Percentiles rank a stretch among this genome's conserved stretches.
phyloP scores from a whole-genome alignment of 805 yeast genomes.

The Scheffersomyces coipomensis region DNA sequence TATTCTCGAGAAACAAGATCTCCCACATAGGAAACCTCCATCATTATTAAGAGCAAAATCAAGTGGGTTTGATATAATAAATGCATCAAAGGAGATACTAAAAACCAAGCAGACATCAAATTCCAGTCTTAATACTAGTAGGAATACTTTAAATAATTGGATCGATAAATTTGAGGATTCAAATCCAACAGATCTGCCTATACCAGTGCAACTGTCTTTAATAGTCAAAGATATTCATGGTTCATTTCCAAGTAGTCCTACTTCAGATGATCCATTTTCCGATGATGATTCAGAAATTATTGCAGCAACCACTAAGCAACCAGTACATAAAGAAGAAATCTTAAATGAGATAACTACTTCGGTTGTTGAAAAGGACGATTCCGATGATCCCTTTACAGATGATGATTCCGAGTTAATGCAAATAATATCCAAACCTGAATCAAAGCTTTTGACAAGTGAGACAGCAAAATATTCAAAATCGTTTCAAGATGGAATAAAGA shows the following conservation, averaged over 20 bases:
- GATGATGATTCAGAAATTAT: constrained; percentile 25
- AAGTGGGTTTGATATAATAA: constrained; percentile 20
- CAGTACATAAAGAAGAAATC: neutral
- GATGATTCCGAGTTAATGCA: constrained; percentile 13
- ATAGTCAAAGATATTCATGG: neutral
- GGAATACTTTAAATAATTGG: constrained; percentile 22
- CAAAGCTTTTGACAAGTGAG: neutral
- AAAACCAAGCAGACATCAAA: neutral
- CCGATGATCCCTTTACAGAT: constrained; percentile 19
- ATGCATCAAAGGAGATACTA: too few relatives aligned
- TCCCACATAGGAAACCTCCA: constrained; percentile 22
- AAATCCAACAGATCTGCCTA: constrained; percentile 1
- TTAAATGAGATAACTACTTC: neutral
- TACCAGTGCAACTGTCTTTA: neutral
- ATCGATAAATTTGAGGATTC: constrained; percentile 22
- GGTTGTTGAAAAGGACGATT: constrained; percentile 2
- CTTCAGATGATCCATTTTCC: constrained; percentile 25
- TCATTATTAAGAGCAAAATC: constrained; percentile 38
- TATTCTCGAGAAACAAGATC: too few relatives aligned
- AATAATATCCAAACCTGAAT: constrained; percentile 1
- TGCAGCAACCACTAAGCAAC: constrained; percentile 5
- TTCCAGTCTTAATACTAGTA: neutral
- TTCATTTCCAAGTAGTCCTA: neutral
- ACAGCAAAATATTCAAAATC: constrained; percentile 5
- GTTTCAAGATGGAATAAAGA: constrained; percentile 10